A percentile compares a stretch with the other conserved stretches of the same genome.
Evolutionary conservation across 2,329 filamentous ascomycete genomes (phyloP).

Genomic region (Neonectria faginata): DNA sequence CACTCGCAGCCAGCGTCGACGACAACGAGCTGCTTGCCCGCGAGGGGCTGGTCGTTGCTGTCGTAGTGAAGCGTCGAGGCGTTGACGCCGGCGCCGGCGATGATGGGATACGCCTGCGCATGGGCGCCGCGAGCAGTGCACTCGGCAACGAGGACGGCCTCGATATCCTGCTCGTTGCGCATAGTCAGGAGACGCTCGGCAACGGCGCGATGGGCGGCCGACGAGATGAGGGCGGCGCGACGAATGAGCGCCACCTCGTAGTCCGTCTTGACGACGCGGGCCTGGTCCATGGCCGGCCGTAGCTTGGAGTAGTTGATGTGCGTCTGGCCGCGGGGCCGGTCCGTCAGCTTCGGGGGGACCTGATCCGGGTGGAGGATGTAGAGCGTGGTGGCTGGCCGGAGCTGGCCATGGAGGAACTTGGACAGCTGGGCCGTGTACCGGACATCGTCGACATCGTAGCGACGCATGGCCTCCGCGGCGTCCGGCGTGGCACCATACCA

Average conservation of each 20-base stretch:
- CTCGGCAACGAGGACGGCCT: conserved; percentile 79
- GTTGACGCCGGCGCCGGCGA: conserved; percentile 85
- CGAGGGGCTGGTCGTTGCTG: conserved; percentile 79
- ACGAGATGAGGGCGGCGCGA: conserved; percentile 83
- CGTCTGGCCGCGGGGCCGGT: conserved; percentile 52
- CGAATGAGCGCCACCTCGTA: conserved; percentile 87
- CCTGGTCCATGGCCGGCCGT: conserved; percentile 79
- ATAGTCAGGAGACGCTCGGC: conserved; percentile 72
- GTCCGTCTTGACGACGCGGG: conserved; percentile 84
- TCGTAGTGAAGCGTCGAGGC: conserved; percentile 89
- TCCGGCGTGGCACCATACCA: conserved; percentile 73
- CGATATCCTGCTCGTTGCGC: conserved; percentile 83
- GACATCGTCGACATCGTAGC: conserved; percentile 78
- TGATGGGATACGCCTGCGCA: conserved; percentile 87
- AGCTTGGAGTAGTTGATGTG: conserved; percentile 65
- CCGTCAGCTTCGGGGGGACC: conserved; percentile 47
- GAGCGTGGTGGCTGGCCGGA: conserved; percentile 55
- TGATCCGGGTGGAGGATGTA: conserved; percentile 63
- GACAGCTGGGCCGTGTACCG: conserved; percentile 68
- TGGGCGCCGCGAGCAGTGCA: conserved; percentile 81
- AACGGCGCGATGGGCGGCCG: conserved; percentile 79
- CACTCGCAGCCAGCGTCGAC: conserved; percentile 92
- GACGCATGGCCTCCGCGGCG: conserved; percentile 69
- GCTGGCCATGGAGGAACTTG: conserved; percentile 55
- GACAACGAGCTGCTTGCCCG: conserved; percentile 78